phyloP scores from a whole-genome alignment of 192 early-diverging fungal species.

The Coemansia sp. region DNA sequence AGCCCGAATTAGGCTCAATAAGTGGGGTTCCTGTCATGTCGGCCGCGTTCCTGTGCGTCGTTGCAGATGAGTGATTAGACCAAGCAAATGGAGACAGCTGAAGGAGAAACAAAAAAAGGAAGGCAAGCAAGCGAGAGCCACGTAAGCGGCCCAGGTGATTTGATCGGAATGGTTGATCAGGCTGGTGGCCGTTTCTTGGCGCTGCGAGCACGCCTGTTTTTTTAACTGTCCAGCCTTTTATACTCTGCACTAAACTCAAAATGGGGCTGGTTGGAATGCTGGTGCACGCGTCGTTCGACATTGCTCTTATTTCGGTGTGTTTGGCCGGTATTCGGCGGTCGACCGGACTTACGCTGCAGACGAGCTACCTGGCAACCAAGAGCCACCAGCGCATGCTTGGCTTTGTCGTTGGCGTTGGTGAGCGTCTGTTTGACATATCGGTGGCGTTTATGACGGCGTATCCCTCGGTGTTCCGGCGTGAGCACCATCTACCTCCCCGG shows the following conservation, averaged over 20 bases:
- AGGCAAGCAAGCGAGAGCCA: neutral
- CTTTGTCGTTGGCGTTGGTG: conserved; percentile 33
- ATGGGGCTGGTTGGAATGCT: conserved; percentile 45
- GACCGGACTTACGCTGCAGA: conserved; percentile 37
- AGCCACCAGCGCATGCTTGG: conserved; percentile 41
- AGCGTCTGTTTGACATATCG: conserved; percentile 44
- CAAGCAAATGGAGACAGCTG: neutral
- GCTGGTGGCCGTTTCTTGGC: neutral
- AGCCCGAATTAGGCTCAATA: conserved; percentile 31
- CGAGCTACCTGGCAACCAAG: conserved; percentile 19
- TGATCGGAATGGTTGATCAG: conserved; percentile 7
- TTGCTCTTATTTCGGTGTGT: conserved; percentile 37
- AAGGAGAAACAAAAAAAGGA: neutral
- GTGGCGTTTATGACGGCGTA: conserved; percentile 47
- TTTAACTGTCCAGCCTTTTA: too few species aligned
- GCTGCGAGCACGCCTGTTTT: too few species aligned
- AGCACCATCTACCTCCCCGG: neutral
- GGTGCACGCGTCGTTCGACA: conserved; percentile 33
- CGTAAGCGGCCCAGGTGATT: conserved; percentile 10
- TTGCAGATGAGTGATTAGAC: conserved; percentile 12
- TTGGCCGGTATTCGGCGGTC: conserved; percentile 49
- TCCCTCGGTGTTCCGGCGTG: conserved; percentile 38
- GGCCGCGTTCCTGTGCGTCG: too few species aligned
- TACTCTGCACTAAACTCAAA: too few species aligned
- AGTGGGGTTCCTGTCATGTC: too few species aligned